Percentiles rank a stretch among this genome's conserved stretches.
Conservation (phyloP, 768 basidiomycete species). For the Auriscalpium microsporum region DNA sequence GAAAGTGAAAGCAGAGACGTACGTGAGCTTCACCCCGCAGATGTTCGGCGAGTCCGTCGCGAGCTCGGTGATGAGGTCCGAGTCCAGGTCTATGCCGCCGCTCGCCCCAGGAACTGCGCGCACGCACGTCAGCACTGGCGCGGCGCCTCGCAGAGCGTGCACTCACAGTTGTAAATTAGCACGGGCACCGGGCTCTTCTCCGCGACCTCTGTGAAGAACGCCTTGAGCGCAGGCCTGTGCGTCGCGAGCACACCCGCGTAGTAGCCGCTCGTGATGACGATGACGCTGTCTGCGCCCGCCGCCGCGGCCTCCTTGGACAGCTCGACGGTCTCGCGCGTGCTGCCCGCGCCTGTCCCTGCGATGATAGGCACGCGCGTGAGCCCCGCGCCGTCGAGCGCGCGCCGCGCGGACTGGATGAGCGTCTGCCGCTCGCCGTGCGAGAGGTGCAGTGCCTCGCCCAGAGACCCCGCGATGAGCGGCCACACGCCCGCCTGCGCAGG, state of each 20-base stretch:
- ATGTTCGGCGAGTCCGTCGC: conserved; percentile 71
- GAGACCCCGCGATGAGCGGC: conserved; percentile 70
- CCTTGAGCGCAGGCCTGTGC: conserved; percentile 62
- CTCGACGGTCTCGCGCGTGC: conserved; percentile 75
- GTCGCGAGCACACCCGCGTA: conserved; percentile 67
- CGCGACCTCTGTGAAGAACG: conserved; percentile 69
- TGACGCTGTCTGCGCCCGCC: conserved; percentile 80
- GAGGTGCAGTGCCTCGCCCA: conserved; percentile 80
- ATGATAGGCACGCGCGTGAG: conserved; percentile 57
- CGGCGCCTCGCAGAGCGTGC: neutral
- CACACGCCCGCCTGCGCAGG: conserved; percentile 60
- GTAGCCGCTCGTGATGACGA: conserved; percentile 83
- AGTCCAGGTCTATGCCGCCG: conserved; percentile 87
- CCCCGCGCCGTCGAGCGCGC: conserved; percentile 60
- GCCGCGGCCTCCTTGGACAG: conserved; percentile 68
- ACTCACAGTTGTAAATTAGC: conserved; percentile 81
- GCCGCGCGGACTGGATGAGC: conserved; percentile 60
- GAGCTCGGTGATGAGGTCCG: conserved; percentile 76
- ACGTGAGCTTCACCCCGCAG: conserved; percentile 86
- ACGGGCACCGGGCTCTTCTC: conserved; percentile 80
- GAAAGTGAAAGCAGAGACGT: conserved; percentile 22
- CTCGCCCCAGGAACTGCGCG: conserved; percentile 71
- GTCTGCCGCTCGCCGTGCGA: conserved; percentile 56
- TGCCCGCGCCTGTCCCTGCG: conserved; percentile 75
- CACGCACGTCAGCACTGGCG: neutral